Evolutionary conservation across 345 rosid genomes (phyloP).

Genomic region (Citrus maxima): DNA sequence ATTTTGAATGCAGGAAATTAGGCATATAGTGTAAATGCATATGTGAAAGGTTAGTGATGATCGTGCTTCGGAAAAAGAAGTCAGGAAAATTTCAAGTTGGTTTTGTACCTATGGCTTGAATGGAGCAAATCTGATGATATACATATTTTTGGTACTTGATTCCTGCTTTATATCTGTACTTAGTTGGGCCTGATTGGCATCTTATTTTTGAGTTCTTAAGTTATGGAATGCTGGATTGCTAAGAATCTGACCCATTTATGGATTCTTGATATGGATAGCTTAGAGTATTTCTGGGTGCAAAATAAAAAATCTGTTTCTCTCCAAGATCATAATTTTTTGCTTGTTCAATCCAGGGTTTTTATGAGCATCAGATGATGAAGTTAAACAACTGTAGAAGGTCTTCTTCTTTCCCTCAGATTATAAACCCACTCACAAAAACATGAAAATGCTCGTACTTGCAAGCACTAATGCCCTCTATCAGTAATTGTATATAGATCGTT

Average conservation of each 20-base stretch:
- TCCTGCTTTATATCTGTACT: neutral
- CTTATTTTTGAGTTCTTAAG: too few relatives aligned
- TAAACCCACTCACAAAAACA: neutral
- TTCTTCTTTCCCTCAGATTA: neutral
- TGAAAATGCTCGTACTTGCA: neutral
- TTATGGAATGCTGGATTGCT: neutral
- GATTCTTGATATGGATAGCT: neutral
- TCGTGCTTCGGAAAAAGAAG: neutral
- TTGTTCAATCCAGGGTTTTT: conserved; percentile 30
- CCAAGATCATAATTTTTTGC: neutral
- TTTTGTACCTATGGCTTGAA: neutral
- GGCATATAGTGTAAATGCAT: neutral
- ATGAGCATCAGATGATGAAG: conserved; percentile 77
- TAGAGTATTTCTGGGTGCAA: neutral
- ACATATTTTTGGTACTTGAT: neutral
- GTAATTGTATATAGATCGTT: neutral
- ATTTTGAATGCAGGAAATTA: neutral
- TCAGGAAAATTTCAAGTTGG: neutral
- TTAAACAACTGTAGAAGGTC: conserved; percentile 82
- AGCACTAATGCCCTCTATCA: neutral
- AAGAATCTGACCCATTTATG: neutral
- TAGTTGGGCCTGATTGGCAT: neutral
- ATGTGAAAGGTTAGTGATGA: neutral
- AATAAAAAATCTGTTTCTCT: neutral
- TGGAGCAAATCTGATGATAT: neutral